Evolutionary conservation across 192 early-diverging fungal species (phyloP).

Genomic region (Backusella sp.): DNA sequence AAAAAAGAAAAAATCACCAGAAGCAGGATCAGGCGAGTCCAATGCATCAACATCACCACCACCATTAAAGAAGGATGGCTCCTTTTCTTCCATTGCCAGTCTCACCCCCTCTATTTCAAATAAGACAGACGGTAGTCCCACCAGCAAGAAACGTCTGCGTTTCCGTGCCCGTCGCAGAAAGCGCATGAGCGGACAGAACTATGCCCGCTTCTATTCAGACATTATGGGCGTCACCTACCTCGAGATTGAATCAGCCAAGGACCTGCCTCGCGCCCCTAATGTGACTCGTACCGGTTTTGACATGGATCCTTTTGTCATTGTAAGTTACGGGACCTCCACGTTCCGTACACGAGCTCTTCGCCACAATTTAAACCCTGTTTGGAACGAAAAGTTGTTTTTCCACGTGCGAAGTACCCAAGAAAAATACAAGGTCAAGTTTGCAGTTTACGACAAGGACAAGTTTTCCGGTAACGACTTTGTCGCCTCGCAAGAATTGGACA

Average conservation of each 20-base stretch:
- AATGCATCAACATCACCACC: neutral
- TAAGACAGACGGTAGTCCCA: neutral
- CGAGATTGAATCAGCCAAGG: conserved; percentile 46
- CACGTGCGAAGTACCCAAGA: conserved; percentile 45
- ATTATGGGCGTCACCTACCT: conserved; percentile 50
- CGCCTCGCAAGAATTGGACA: conserved; percentile 43
- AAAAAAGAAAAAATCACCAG: neutral
- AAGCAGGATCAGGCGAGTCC: neutral
- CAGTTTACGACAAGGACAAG: conserved; percentile 76
- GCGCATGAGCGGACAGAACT: neutral
- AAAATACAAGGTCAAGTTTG: conserved; percentile 50
- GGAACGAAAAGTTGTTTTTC: conserved; percentile 75
- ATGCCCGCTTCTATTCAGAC: conserved; percentile 25
- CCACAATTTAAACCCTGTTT: conserved; percentile 68
- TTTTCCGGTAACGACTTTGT: conserved; percentile 67
- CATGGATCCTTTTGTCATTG: conserved; percentile 82
- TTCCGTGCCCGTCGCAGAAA: conserved; percentile 19
- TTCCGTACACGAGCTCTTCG: conserved; percentile 66
- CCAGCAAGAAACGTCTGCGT: neutral
- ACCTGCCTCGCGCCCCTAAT: conserved; percentile 43
- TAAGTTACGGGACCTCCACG: conserved; percentile 67
- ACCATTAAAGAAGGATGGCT: conserved; percentile 10
- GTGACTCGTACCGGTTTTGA: conserved; percentile 62
- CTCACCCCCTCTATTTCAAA: neutral
- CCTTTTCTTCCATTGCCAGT: neutral